A percentile compares a stretch with the other conserved stretches of the same genome.
Conservation (phyloP, 106 monocot genomes). For the Triglochin maritima region DNA sequence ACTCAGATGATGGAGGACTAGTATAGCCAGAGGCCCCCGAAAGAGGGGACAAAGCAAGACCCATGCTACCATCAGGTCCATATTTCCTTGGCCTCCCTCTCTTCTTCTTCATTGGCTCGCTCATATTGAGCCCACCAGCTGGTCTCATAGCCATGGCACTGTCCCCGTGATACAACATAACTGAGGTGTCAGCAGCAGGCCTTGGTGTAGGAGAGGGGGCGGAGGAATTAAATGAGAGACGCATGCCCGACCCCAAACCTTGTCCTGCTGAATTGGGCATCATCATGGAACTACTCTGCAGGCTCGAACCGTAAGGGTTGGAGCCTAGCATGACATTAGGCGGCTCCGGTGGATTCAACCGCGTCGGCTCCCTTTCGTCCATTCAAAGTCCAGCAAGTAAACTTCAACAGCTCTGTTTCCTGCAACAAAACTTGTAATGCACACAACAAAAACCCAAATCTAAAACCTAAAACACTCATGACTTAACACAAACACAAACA, state of each 20-base stretch:
- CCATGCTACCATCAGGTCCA: constrained; percentile 18
- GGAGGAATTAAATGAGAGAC: not conserved
- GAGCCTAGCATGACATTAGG: not conserved
- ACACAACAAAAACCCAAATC: too few relatives aligned
- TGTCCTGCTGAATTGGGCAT: constrained; percentile 4
- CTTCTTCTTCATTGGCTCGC: constrained; percentile 22
- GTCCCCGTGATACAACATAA: constrained; percentile 7
- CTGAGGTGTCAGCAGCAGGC: not conserved
- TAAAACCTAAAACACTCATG: too few relatives aligned
- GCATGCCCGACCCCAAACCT: constrained; percentile 7
- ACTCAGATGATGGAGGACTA: not conserved
- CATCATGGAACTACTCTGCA: not conserved
- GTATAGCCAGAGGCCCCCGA: constrained; percentile 1
- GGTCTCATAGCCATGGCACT: constrained; percentile 3
- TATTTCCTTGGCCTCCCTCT: constrained; percentile 30
- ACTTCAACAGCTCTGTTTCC: not conserved
- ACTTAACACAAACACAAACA: too few relatives aligned
- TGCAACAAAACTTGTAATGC: not conserved
- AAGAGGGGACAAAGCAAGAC: not conserved
- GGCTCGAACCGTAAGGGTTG: not conserved
- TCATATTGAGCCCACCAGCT: constrained; percentile 3
- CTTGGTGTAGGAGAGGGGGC: constrained; percentile 1
- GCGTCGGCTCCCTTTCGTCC: constrained; percentile 8
- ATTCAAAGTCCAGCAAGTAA: not conserved
- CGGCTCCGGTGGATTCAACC: not conserved